Conservation (phyloP, 2,329 filamentous ascomycete genomes). For the Alternaria incomplexa region DNA sequence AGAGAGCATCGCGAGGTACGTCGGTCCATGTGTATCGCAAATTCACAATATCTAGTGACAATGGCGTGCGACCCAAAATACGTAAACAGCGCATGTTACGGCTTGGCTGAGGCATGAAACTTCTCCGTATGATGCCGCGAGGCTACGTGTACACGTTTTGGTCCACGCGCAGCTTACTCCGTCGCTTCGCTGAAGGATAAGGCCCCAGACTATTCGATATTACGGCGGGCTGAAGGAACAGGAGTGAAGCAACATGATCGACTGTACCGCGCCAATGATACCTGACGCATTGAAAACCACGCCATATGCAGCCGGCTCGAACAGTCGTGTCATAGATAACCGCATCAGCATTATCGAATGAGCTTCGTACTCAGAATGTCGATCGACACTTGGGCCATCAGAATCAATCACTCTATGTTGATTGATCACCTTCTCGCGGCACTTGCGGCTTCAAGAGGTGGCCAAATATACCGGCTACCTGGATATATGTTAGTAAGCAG, state of each 20-base stretch:
- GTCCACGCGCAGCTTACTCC: background rate
- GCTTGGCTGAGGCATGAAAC: background rate
- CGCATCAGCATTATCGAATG: background rate
- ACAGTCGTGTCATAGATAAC: background rate
- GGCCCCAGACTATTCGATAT: background rate
- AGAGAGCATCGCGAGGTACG: background rate
- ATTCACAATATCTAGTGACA: background rate
- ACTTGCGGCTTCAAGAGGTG: background rate
- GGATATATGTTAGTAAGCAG: background rate
- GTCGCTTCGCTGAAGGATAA: background rate
- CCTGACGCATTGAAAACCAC: background rate
- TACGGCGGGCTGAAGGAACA: background rate
- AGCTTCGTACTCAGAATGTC: background rate
- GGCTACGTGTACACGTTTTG: background rate
- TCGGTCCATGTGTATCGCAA: background rate
- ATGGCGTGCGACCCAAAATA: background rate
- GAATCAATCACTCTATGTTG: background rate
- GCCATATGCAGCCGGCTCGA: background rate
- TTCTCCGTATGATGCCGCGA: background rate
- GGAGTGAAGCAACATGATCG: background rate
- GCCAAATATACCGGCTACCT: background rate
- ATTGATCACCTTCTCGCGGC: background rate
- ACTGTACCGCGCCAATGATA: background rate
- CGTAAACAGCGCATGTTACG: background rate
- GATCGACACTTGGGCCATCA: background rate